Evolutionary conservation across 2,329 filamentous ascomycete species (phyloP), one percentile per base, ranked within the genome.

Genomic region (Epicoccum nigrum): DNA sequence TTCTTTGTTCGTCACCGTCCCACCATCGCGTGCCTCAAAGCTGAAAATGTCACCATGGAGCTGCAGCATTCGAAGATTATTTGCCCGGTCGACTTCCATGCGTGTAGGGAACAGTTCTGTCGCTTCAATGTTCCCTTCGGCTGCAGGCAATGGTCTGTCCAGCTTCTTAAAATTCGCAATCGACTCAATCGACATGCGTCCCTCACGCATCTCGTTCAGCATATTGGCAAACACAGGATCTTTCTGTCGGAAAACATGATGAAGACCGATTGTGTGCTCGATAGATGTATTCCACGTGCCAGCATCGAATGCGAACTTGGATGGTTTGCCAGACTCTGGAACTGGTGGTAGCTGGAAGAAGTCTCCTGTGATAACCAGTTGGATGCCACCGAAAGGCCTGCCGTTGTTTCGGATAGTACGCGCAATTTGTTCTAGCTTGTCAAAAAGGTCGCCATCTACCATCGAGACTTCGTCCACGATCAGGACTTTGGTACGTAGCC

Each of bases 311-410:
- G 92, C 88, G 72, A 99, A 99, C 68, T 92, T 96, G 38, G 87
- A 85, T 20, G 86, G 81, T 44, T 86, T 84, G 33, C 83, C 85
- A 32, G 79, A 79, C 28, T 97, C 92, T 1, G 93, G 92, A 1
- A 99, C 94, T 1, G 94, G 94, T 0, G 94, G 94, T 3, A 99
- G 77, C 71, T 99, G 94, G 74, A 99, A 99, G 75, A 99, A 99
- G 67, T 99, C 94, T 3, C 94, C 94, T 0, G 94, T 99, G 53
- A 99, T 90, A 49, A 99, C 84, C 23, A 99, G 81, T 63, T 99
- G 94, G 37, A 99, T 97, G 4, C 94, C 94, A 46, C 94, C 95
- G 79, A 96, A 99, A 0, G 94, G 89, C 8, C 90, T 84, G 8
- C 90, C 92, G 63, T 96, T 97, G 69, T 95, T 96, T 45, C 92